phyloP scores from a whole-genome alignment of 2,329 filamentous ascomycete species.

The Neofusicoccum umdonicola region DNA sequence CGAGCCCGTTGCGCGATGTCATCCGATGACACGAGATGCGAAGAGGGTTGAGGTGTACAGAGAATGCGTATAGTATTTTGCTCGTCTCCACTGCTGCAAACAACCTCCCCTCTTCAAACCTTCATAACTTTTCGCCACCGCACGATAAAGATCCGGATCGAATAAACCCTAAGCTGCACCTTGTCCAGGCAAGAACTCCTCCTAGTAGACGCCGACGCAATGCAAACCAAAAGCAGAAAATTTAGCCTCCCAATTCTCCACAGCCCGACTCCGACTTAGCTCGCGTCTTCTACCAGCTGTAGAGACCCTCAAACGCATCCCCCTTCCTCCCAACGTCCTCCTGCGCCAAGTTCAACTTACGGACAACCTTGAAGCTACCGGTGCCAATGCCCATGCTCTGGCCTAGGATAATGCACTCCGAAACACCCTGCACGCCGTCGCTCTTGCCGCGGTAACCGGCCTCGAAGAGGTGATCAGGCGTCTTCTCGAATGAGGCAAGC shows the following conservation, averaged over 20 bases:
- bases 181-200: neutral
- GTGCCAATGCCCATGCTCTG: slow-evolving; percentile 91
- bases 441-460: slow-evolving; percentile 89
- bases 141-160: neutral
- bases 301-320: slow-evolving; percentile 59
- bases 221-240: slow-evolving; percentile 9
- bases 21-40: too few species aligned
- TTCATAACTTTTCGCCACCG: neutral
- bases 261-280: neutral
- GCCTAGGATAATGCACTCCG: slow-evolving; percentile 97
- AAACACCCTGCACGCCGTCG: slow-evolving; percentile 89
- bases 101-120: neutral
- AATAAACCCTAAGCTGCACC: neutral
- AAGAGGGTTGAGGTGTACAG: too few species aligned
- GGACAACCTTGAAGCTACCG: slow-evolving; percentile 85
- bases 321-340: slow-evolving; percentile 58
- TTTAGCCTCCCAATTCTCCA: neutral
- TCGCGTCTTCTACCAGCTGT: neutral
- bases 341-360: slow-evolving; percentile 67
- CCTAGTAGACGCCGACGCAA: slow-evolving; percentile 12
- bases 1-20: too few species aligned
- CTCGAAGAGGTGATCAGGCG: slow-evolving; percentile 93
- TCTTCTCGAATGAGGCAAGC: slow-evolving; percentile 96
- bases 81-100: too few species aligned
- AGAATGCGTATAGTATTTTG: too few species aligned